A percentile compares a stretch with the other conserved stretches of the same genome.
These are phyloP conservation scores for Coemansia sp. DNA, from an alignment of 192 early-diverging fungal species.

Conservation along the genomic window DNA sequence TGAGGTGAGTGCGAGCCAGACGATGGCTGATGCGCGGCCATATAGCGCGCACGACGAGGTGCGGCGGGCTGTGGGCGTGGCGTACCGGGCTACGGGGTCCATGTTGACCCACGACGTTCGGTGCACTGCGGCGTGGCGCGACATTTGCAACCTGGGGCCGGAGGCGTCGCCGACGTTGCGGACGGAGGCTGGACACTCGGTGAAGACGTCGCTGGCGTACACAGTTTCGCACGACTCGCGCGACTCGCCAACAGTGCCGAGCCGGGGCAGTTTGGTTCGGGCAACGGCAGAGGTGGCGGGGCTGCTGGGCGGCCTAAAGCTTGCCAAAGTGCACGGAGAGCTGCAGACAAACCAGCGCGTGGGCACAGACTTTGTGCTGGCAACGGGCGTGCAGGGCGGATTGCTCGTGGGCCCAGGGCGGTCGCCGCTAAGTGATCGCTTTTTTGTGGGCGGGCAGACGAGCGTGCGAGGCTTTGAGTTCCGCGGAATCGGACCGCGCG, in stretches of 20 bases:
- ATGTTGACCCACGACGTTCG: constrained; percentile 60
- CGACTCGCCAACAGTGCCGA: constrained; percentile 78
- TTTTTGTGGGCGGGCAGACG: constrained; percentile 84
- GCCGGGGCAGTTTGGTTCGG: constrained; percentile 60
- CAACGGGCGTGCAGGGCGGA: constrained; percentile 61
- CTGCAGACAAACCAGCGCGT: constrained; percentile 62
- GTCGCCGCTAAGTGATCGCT: constrained; percentile 80
- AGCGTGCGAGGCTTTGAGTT: constrained; percentile 86
- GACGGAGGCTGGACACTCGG: constrained; percentile 75
- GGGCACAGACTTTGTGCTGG: constrained; percentile 56
- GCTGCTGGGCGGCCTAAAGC: constrained; percentile 71
- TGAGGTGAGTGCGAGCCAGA: constrained; percentile 66
- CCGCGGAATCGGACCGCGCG: constrained; percentile 84
- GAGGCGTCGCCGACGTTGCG: constrained; percentile 61
- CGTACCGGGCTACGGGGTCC: constrained; percentile 14
- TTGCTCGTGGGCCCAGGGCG: constrained; percentile 51
- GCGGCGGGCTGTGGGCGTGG: constrained; percentile 58
- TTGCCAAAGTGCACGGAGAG: constrained; percentile 70
- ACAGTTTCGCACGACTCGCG: constrained; percentile 68
- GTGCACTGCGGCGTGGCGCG: constrained; percentile 79
- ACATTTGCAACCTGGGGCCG: constrained; percentile 58
- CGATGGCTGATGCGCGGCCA: constrained; percentile 62
- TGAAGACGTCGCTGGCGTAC: constrained; percentile 79
- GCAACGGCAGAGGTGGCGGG: constrained; percentile 71
- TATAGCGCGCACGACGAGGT: constrained; percentile 77